phyloP scores from a whole-genome alignment of 2,329 filamentous ascomycete genomes.

The Arthrobotrys musiformis region DNA sequence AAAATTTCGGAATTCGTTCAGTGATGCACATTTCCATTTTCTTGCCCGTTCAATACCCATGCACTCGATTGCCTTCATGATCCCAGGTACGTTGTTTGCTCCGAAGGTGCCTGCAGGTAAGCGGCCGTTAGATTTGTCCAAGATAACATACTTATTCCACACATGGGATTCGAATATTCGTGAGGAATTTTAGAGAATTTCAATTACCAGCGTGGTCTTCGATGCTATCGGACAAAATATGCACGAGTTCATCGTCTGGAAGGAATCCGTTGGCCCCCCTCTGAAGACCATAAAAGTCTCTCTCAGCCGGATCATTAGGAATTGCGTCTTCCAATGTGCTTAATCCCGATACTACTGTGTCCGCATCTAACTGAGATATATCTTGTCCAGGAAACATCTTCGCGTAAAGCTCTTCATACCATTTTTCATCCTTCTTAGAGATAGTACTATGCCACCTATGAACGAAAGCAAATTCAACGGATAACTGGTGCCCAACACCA shows the following conservation, averaged over 20 bases:
- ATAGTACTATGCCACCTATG: constrained; percentile 90
- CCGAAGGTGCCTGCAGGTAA: constrained; percentile 69
- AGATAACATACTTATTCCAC: not conserved
- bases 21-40: constrained; percentile 78
- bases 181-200: not conserved
- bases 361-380: constrained; percentile 65
- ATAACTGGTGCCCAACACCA: constrained; percentile 85
- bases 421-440: constrained; percentile 78
- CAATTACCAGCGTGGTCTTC: constrained; percentile 75
- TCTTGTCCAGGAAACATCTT: constrained; percentile 67
- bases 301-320: constrained; percentile 74
- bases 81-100: constrained; percentile 76
- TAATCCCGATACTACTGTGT: constrained; percentile 73
- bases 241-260: constrained; percentile 78
- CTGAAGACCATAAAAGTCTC: constrained; percentile 74
- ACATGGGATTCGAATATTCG: not conserved
- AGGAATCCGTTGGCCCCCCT: constrained; percentile 73
- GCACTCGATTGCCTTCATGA: constrained; percentile 80
- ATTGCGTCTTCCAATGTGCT: constrained; percentile 72
- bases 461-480: constrained; percentile 87
- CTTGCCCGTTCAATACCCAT: constrained; percentile 81
- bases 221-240: constrained; percentile 74
- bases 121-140: not conserved
- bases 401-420: constrained; percentile 74
- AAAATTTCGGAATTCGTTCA: constrained; percentile 88